Percentiles rank a stretch among this genome's conserved stretches.
Evolutionary conservation across 2,329 filamentous ascomycete species (phyloP).

Genomic region (Dactylonectria macrodidyma): DNA sequence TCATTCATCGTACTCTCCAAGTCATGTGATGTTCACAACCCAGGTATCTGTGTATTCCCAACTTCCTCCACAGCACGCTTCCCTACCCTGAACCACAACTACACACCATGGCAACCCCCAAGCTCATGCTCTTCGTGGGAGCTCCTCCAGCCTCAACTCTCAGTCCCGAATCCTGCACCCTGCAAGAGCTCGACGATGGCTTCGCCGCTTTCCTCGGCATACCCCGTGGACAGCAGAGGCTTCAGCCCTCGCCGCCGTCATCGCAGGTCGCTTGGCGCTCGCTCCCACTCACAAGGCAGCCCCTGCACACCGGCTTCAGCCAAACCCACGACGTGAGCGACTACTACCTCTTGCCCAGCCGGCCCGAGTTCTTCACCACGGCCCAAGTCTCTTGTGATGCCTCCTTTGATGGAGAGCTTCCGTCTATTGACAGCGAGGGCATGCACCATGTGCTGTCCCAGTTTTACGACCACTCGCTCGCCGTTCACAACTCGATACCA

Average conservation of each 20-base stretch:
- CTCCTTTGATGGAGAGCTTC: constrained; percentile 49
- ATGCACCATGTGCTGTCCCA: constrained; percentile 64
- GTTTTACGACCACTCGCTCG: constrained; percentile 86
- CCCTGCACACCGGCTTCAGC: constrained; percentile 67
- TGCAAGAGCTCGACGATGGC: constrained; percentile 45
- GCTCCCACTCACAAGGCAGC: constrained; percentile 63
- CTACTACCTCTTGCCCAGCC: constrained; percentile 46
- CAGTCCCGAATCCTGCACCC: constrained; percentile 48
- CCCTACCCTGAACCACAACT: constrained; percentile 7
- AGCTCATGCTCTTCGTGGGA: constrained; percentile 57
- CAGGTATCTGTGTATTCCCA: background rate
- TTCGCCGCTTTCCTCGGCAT: constrained; percentile 48
- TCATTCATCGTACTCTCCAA: background rate
- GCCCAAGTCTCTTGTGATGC: constrained; percentile 58
- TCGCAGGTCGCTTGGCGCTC: constrained; percentile 68
- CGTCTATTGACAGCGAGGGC: constrained; percentile 50
- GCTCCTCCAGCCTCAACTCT: constrained; percentile 52
- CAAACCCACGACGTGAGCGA: constrained; percentile 60
- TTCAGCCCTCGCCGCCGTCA: constrained; percentile 33
- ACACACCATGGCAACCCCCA: constrained; percentile 43
- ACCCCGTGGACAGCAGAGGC: background rate
- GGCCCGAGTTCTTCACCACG: constrained; percentile 65
- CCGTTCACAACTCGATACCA: constrained; percentile 75
- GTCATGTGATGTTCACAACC: background rate
- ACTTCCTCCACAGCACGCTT: background rate